Evolutionary conservation across 192 early-diverging fungal species (phyloP).

Genomic region (Pecoramyces ruminantium): DNA sequence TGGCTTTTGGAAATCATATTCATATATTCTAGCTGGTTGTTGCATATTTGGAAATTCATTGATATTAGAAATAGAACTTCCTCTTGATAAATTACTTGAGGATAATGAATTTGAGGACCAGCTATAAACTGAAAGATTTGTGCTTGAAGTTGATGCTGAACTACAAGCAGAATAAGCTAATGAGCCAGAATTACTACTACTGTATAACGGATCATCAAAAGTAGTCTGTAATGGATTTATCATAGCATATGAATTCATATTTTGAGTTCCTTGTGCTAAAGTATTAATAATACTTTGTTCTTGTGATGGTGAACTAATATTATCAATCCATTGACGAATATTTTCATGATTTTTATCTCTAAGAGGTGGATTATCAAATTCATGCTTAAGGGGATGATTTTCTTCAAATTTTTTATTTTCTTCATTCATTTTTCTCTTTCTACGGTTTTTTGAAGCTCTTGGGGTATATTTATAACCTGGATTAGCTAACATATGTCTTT

Average conservation of each 20-base stretch:
- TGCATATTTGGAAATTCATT: not conserved
- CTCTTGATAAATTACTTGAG: not conserved
- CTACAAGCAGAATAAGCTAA: not conserved
- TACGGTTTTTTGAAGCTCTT: not conserved
- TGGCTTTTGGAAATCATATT: not conserved
- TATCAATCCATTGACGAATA: not conserved
- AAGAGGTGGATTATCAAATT: not conserved
- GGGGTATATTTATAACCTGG: conserved; percentile 45
- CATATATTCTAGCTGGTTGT: not conserved
- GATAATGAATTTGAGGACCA: not conserved
- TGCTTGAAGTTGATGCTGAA: not conserved
- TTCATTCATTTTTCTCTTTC: not conserved
- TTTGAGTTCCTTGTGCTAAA: not conserved
- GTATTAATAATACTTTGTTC: not conserved
- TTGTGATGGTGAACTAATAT: not conserved
- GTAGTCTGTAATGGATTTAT: not conserved
- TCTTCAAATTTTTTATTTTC: not conserved
- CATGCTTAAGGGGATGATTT: not conserved
- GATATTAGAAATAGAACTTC: not conserved
- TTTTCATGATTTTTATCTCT: not conserved
- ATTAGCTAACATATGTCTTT: conserved; percentile 24
- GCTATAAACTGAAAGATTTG: not conserved
- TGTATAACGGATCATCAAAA: not conserved
- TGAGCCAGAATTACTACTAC: not conserved
- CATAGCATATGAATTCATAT: not conserved